Evolutionary conservation across 306 rosid genomes (phyloP).

Genomic region (peach (Prunus persica)): Prunus_persica_NCBIv2 NC_034009.1:30832001-30832500

Average conservation of each 20-base stretch:
- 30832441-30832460: slow-evolving; percentile 47
- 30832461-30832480: slow-evolving; percentile 36
- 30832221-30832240: too few relatives aligned
- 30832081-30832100: too few relatives aligned
- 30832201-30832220: too few relatives aligned
- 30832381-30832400: slow-evolving; percentile 33
- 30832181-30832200: too few relatives aligned
- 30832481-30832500: slow-evolving; percentile 34
- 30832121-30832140: too few relatives aligned
- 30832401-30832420: slow-evolving; percentile 34
- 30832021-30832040: too few relatives aligned
- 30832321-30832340: slow-evolving; percentile 8
- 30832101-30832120: too few relatives aligned
- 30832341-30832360: slow-evolving; percentile 28
- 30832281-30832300: neutral
- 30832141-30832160: too few relatives aligned
- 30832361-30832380: slow-evolving; percentile 19
- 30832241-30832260: neutral
- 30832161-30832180: too few relatives aligned
- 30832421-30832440: slow-evolving; percentile 52
- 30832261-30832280: neutral
- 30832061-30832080: too few relatives aligned
- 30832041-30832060: too few relatives aligned
- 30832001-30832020: neutral
- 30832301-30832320: neutral